phyloP scores from a whole-genome alignment of 371 early-diverging fungal genomes.

The Apophysomyces sp. region DNA sequence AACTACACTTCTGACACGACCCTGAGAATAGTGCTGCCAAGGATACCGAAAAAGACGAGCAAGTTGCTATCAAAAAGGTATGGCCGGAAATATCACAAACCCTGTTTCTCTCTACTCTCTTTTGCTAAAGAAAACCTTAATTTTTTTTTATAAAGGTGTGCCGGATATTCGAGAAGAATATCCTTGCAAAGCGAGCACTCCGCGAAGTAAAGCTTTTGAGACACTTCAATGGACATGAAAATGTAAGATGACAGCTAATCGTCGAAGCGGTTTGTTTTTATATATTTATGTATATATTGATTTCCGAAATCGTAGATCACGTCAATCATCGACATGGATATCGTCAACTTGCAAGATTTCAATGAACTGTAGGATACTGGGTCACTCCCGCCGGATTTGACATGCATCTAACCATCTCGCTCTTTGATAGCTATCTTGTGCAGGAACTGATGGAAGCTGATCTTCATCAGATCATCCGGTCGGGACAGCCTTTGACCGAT shows the following conservation, averaged over 20 bases:
- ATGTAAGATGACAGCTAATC: constrained; percentile 50
- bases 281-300: too few species aligned
- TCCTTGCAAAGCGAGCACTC: constrained; percentile 83
- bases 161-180: constrained; percentile 74
- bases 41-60: constrained; percentile 75
- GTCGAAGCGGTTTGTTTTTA: neutral
- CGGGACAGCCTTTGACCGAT: constrained; percentile 94
- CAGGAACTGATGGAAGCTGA: constrained; percentile 99
- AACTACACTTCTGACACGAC: neutral
- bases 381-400: too few species aligned
- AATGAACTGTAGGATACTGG: constrained; percentile 81
- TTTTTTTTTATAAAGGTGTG: constrained; percentile 27
- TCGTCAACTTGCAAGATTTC: constrained; percentile 59
- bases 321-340: constrained; percentile 65
- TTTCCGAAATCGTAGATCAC: constrained; percentile 84
- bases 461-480: constrained; percentile 96
- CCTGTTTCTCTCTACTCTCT: neutral
- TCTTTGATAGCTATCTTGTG: constrained; percentile 72
- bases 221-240: constrained; percentile 90
- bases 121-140: neutral
- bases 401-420: neutral
- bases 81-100: constrained; percentile 17
- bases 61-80: constrained; percentile 93
- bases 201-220: constrained; percentile 88
- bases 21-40: constrained; percentile 67